Evolutionary conservation across 2,329 filamentous ascomycete genomes (phyloP).

Genomic region (Exophiala viscosa): DNA sequence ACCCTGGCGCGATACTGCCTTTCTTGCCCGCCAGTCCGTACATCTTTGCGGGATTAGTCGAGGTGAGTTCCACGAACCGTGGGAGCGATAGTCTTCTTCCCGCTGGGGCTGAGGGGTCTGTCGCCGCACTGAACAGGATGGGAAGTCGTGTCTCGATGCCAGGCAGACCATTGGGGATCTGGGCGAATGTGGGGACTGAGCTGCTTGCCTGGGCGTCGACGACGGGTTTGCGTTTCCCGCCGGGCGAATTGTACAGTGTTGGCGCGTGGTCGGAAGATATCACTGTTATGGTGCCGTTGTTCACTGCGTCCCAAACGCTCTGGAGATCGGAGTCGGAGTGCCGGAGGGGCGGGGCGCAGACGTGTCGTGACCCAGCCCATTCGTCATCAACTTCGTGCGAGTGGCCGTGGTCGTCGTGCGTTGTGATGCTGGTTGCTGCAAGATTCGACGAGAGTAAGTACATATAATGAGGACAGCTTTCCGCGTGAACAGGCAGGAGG

Average conservation of each 20-base stretch:
- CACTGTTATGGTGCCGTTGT: slow-evolving; percentile 54
- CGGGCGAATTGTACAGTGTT: slow-evolving; percentile 35
- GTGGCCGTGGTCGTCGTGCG: slow-evolving; percentile 31
- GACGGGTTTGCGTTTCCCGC: slow-evolving; percentile 36
- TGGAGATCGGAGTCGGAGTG: slow-evolving; percentile 47
- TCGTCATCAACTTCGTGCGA: slow-evolving; percentile 38
- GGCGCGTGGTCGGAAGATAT: slow-evolving; percentile 52
- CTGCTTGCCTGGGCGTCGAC: slow-evolving; percentile 13
- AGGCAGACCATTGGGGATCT: slow-evolving; percentile 44
- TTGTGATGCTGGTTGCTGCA: slow-evolving; percentile 31
- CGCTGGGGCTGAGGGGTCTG: background rate
- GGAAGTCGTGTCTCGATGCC: slow-evolving; percentile 43
- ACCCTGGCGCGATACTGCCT: slow-evolving; percentile 41
- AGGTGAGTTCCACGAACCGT: slow-evolving; percentile 45
- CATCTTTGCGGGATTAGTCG: slow-evolving; percentile 43
- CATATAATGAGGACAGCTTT: slow-evolving; percentile 59
- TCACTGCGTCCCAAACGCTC: slow-evolving; percentile 50
- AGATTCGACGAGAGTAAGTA: slow-evolving; percentile 49
- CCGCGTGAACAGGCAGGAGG: slow-evolving; percentile 52
- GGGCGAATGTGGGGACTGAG: slow-evolving; percentile 34
- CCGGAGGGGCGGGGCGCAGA: slow-evolving; percentile 52
- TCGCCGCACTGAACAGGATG: slow-evolving; percentile 36
- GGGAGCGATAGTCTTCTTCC: slow-evolving; percentile 31
- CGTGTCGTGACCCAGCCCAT: slow-evolving; percentile 49
- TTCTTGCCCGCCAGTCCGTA: slow-evolving; percentile 42